Conservation (phyloP, 1,284 basidiomycete species). For the Coniferiporia sulphurascens region DNA sequence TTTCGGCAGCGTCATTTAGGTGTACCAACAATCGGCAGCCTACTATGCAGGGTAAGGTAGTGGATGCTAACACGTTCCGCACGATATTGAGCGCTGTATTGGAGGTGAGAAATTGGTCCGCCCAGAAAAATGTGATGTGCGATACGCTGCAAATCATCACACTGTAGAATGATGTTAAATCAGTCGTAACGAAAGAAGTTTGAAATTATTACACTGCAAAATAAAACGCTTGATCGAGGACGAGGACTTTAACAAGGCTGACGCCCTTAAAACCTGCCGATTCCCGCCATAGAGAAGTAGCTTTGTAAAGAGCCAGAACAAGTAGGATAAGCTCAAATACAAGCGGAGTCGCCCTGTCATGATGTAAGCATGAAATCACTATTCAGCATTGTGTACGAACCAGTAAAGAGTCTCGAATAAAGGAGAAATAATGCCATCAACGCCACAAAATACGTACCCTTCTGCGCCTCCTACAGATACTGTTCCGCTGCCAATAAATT, state of each 20-base stretch:
- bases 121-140: not conserved
- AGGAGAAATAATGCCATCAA: not conserved
- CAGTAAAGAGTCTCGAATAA: not conserved
- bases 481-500: not conserved
- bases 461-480: not conserved
- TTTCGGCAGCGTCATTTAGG: not conserved
- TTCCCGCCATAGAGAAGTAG: not conserved
- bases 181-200: not conserved
- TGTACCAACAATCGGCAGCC: not conserved
- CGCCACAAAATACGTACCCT: not conserved
- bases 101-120: not conserved
- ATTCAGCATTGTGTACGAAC: not conserved
- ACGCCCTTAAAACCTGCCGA: not conserved
- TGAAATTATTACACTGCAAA: conserved; percentile 1
- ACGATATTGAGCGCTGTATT: not conserved
- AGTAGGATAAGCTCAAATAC: not conserved
- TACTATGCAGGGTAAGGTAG: not conserved
- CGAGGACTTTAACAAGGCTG: not conserved
- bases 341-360: conserved; percentile 1
- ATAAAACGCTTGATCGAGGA: not conserved
- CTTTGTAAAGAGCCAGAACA: not conserved
- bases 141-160: not conserved
- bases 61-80: not conserved
- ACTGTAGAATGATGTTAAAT: not conserved
- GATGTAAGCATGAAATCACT: too few species aligned